Conservation (phyloP, 2,329 filamentous ascomycete species). For the Aureobasidium zeae region DNA sequence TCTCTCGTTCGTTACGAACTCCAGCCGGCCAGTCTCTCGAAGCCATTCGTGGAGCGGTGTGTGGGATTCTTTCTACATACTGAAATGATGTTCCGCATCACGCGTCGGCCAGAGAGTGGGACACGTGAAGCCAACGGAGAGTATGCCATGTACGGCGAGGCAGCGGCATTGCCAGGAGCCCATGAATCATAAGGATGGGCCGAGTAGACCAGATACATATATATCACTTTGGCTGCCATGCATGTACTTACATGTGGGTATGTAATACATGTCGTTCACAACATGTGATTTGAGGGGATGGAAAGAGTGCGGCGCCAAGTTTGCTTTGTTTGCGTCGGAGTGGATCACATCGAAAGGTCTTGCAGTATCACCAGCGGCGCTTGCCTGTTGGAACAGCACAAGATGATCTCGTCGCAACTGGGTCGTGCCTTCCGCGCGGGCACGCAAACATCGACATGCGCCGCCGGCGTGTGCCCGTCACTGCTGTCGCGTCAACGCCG, state of each 20-base stretch:
- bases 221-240: no score
- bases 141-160: constrained; percentile 17
- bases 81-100: constrained; percentile 32
- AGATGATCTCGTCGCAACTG: constrained; percentile 17
- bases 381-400: no score
- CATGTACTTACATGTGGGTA: no score
- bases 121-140: neutral
- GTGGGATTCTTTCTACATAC: constrained; percentile 32
- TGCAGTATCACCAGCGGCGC: no score
- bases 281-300: no score
- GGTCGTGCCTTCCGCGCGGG: constrained; percentile 9
- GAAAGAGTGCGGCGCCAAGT: no score
- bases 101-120: constrained; percentile 22
- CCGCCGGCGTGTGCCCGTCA: constrained; percentile 24
- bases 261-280: no score
- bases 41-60: constrained; percentile 30
- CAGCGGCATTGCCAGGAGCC: constrained; percentile 22
- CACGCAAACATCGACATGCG: constrained; percentile 14
- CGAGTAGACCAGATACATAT: neutral
- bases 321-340: no score
- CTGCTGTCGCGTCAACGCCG: constrained; percentile 39
- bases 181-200: constrained; percentile 17
- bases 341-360: no score
- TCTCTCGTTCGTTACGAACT: constrained; percentile 30
- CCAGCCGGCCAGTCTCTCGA: constrained; percentile 30